Evolutionary conservation across 805 yeast genomes (phyloP).

Genomic region (Wickerhamomyces queroliae): DNA sequence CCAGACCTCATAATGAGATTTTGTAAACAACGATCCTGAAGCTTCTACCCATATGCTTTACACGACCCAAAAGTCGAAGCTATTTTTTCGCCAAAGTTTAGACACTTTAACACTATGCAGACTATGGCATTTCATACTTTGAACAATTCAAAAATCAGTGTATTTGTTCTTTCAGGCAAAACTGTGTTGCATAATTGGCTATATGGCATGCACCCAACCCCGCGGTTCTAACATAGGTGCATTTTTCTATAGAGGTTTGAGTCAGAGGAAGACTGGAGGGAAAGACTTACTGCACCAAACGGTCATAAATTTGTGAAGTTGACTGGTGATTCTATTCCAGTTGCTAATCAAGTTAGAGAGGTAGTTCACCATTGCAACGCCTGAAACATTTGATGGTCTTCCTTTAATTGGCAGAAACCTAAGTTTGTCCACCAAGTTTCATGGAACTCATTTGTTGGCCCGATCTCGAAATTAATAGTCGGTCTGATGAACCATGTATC

Average conservation of each 20-base stretch:
- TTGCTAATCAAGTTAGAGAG: constrained; percentile 67
- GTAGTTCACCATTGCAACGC: constrained; percentile 94
- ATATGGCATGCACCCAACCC: constrained; percentile 91
- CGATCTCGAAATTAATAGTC: constrained; percentile 91
- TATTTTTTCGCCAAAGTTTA: constrained; percentile 63
- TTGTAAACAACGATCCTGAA: constrained; percentile 74
- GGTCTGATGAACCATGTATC: constrained; percentile 93
- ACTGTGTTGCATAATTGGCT: constrained; percentile 96
- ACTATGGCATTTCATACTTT: constrained; percentile 92
- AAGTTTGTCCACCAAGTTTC: constrained; percentile 80
- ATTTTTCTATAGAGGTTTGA: constrained; percentile 82
- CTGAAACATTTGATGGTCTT: constrained; percentile 97
- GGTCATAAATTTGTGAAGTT: constrained; percentile 83
- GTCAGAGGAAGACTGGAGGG: constrained; percentile 93
- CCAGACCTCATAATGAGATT: constrained; percentile 84
- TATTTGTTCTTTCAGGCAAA: constrained; percentile 94
- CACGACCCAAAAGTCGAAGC: constrained; percentile 61
- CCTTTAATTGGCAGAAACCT: constrained; percentile 89
- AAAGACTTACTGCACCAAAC: constrained; percentile 73
- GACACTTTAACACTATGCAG: constrained; percentile 96
- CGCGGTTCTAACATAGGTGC: constrained; percentile 90
- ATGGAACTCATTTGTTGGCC: constrained; percentile 93
- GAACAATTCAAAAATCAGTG: constrained; percentile 72
- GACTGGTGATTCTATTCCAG: constrained; percentile 93
- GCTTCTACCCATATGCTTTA: constrained; percentile 82